Evolutionary conservation across 306 rosid genomes (phyloP), one percentile per base, ranked within the genome.

Genomic region (Psophocarpus tetragonolobus): DNA sequence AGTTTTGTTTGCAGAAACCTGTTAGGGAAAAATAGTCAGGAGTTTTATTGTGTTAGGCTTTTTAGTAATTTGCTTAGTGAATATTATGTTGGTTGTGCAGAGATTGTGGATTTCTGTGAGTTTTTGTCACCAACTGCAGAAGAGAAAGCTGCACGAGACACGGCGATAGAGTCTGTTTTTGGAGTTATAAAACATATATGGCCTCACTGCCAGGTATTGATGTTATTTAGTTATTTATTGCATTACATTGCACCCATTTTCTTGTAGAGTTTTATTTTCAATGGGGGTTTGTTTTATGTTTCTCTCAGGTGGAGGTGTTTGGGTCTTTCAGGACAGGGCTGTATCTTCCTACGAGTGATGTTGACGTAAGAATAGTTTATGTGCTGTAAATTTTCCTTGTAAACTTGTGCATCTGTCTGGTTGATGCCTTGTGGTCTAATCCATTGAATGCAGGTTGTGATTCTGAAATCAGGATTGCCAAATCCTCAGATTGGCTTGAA

Each of bases 321-420:
- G 99, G 99, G 44, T 95, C 97, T 33, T 92, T 89, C 87, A 85
- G 83, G 91, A 95, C 99, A 29, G 99, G 99, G 67, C 83, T 95
- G 29, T 95, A 91, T 84, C 99, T 95, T 84, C 99, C 97, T 6
- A 89, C 90, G 0, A 92, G 99, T 82, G 99, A 95, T 69, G 84
- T 95, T 58, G 99, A 95, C 76, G 99, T 95, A 83, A 89, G 96
- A 86, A 1, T 26, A 23, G 20, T 30, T 41, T 64, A 47, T 73
- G 73, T 20, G 5, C 13, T 64, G 35, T 61, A 4, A 7, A 36
- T 39, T 69, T 62, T 44, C n/a, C 47, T 24, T 23, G 17, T 60
- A 41, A 47, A 63, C 73, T 17, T 5, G 67, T 63, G 67, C 57
- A 38, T 47, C 36, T 68, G 48, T 23, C 23, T 73, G 7, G 20